A percentile compares a stretch with the other conserved stretches of the same genome.
These are phyloP conservation scores for Alternaria sp. DNA, from an alignment of 2,329 filamentous ascomycete species.

Conservation along the genomic window DNA sequence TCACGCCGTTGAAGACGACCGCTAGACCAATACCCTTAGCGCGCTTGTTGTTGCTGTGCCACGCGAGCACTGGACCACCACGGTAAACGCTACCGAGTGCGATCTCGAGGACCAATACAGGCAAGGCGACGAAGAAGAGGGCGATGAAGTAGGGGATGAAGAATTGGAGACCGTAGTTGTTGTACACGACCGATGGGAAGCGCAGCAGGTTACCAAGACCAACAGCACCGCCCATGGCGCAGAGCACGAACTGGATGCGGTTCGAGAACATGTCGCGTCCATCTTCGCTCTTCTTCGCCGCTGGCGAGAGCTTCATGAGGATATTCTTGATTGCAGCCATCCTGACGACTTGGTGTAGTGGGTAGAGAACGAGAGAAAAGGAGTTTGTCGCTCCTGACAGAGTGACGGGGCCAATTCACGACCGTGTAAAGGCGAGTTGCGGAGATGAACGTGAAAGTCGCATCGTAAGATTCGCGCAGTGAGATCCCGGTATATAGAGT, in stretches of 20 bases:
- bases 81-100: constrained; percentile 25
- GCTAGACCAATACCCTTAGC: constrained; percentile 19
- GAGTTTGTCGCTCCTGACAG: background rate
- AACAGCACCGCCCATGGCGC: constrained; percentile 20
- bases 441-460: background rate
- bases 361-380: background rate
- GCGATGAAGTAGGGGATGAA: constrained; percentile 22
- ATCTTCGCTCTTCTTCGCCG: constrained; percentile 18
- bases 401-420: background rate
- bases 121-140: constrained; percentile 21
- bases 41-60: constrained; percentile 23
- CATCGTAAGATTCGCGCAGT: background rate
- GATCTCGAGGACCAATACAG: constrained; percentile 22
- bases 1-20: constrained; percentile 13
- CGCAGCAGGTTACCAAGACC: constrained; percentile 24
- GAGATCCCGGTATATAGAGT: background rate
- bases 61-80: constrained; percentile 25
- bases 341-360: background rate
- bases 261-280: constrained; percentile 23
- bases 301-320: background rate
- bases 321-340: constrained; percentile 4
- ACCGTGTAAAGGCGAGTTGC: background rate
- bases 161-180: constrained; percentile 26
- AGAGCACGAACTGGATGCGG: constrained; percentile 18
- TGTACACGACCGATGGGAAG: constrained; percentile 23